These are phyloP conservation scores for Carpinus fangiana DNA, from an alignment of 306 rosid species.

Conservation along the genomic window DNA sequence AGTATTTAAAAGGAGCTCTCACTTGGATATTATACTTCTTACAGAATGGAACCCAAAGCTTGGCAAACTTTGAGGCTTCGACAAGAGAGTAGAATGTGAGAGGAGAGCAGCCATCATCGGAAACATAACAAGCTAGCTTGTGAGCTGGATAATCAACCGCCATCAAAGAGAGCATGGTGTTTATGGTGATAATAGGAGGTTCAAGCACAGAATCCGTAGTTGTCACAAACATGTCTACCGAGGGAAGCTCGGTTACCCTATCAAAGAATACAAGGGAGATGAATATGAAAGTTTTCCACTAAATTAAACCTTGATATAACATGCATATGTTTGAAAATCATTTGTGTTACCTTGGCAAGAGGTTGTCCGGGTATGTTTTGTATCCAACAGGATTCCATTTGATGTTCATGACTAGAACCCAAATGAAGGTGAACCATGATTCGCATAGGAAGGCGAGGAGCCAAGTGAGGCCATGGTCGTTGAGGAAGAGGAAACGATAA, in stretches of 20 bases:
- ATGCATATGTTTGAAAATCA: too few relatives aligned
- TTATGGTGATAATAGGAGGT: slow-evolving; percentile 65
- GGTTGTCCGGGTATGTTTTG: slow-evolving; percentile 46
- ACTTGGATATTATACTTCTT: slow-evolving; percentile 48
- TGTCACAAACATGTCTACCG: slow-evolving; percentile 72
- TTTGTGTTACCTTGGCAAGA: too few relatives aligned
- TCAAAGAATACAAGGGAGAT: too few relatives aligned
- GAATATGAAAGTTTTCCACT: too few relatives aligned
- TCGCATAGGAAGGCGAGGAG: slow-evolving; percentile 63
- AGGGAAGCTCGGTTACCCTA: slow-evolving; percentile 58
- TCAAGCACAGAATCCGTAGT: slow-evolving; percentile 66
- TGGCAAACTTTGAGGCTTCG: slow-evolving; percentile 57
- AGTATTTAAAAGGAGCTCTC: slow-evolving; percentile 70
- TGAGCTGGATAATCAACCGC: slow-evolving; percentile 73
- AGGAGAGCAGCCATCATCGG: slow-evolving; percentile 72
- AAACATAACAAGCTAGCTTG: slow-evolving; percentile 75
- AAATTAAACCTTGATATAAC: too few relatives aligned
- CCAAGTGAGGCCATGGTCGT: slow-evolving; percentile 36
- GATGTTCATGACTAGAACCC: slow-evolving; percentile 34
- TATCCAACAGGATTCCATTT: slow-evolving; percentile 50
- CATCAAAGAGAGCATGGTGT: slow-evolving; percentile 64
- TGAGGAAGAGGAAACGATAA: slow-evolving; percentile 33
- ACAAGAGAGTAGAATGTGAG: slow-evolving; percentile 46
- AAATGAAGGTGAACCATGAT: slow-evolving; percentile 53
- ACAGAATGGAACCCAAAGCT: slow-evolving; percentile 69